Evolutionary conservation across 495 filamentous ascomycete genomes (phyloP).

Genomic region (Amphirosellinia nigrospora): DNA sequence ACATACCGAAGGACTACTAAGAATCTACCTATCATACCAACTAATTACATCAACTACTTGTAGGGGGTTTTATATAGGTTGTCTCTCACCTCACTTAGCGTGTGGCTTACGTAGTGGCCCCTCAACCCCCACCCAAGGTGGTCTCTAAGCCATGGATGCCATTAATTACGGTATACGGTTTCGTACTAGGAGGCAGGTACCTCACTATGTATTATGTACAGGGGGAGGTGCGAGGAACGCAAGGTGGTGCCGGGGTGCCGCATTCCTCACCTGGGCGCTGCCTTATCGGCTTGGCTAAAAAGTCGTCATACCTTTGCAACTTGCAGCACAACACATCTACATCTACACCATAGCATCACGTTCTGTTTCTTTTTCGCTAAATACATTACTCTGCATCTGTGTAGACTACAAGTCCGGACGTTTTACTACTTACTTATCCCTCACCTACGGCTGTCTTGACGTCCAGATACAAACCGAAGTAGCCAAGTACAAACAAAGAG

Average conservation of each 20-base stretch:
- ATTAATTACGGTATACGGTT: too few relatives aligned
- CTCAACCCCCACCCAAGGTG: too few relatives aligned
- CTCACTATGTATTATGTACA: too few relatives aligned
- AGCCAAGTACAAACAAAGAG: neutral
- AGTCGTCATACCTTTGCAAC: constrained; percentile 21
- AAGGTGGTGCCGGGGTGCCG: neutral
- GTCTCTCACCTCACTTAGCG: too few relatives aligned
- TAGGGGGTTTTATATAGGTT: neutral
- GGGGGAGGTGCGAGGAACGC: neutral
- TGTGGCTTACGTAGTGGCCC: too few relatives aligned
- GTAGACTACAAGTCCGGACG: neutral
- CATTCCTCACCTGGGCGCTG: constrained; percentile 8
- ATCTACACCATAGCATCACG: constrained; percentile 5
- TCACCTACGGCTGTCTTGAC: neutral
- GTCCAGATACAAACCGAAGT: neutral
- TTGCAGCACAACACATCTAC: neutral
- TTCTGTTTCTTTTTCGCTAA: neutral
- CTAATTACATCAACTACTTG: too few relatives aligned
- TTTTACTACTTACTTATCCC: neutral
- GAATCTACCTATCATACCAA: too few relatives aligned
- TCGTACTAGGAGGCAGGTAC: too few relatives aligned
- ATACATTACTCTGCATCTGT: neutral
- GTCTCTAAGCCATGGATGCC: too few relatives aligned
- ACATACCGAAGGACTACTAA: too few relatives aligned
- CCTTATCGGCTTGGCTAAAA: constrained; percentile 23